Evolutionary conservation across 768 basidiomycete genomes (phyloP), one percentile per base, ranked within the genome.

Genomic region (Leccinum subtestaceum): DNA sequence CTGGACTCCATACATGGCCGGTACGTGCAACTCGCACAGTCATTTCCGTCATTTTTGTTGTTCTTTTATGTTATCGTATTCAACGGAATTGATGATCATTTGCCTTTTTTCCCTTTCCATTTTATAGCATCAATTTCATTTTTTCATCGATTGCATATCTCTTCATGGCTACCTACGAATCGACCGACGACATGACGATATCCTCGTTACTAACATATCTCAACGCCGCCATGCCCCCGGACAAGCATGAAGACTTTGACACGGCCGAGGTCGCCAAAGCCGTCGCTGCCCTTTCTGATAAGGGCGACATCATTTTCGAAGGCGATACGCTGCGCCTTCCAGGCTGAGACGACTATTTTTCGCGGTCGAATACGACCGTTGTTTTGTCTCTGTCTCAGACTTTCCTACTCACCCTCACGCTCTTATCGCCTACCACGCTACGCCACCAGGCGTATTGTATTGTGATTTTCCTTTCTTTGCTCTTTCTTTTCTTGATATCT

Each of bases 231-330:
- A 82, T 91, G 75, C 89, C 89, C 4, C 77, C 76, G 27, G 89
- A 90, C 68, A 91, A 91, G 72, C 84, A 89, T 67, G 89, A 91
- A 74, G 89, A 91, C 62, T 91, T 89, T 61, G 89, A 91, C 70
- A 89, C 87, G 12, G 78, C 79, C 2, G 89, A 91, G 73, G 87
- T 91, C 17, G 80, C 79, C 6, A 77, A 77, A 51, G 78, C 78
- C 4, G 80, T 80, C 13, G 80, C 75, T 1, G 64, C 69, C 12
- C 63, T 84, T 52, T 76, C 79, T 40, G 83, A 81, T 29, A 74
- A 75, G 58, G 81, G 82, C 0, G 71, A 77, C 40, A 72, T 85
- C 8, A 63, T 77, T 27, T 77, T 84, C 49, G 81, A 84, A 66
- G 84, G 84, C 5, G 84, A 86, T 36, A 74, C 69, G 27, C 60